Percentiles rank a stretch among this genome's conserved stretches.
Evolutionary conservation across 2,329 filamentous ascomycete species (phyloP).

Genomic region (Trichoderma breve): DNA sequence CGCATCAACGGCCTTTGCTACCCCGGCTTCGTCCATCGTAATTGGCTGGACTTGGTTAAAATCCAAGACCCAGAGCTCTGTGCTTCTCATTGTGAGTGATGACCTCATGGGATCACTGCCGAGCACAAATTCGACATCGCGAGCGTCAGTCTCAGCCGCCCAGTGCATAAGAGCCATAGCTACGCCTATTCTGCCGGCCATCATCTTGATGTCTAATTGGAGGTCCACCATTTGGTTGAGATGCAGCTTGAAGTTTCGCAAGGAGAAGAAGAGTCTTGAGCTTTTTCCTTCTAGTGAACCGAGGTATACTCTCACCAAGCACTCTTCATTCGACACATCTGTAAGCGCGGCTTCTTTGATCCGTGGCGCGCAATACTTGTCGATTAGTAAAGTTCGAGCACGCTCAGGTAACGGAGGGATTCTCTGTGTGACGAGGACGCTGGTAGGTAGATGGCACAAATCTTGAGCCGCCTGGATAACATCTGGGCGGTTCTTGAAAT

Average conservation of each 20-base stretch:
- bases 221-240: slow-evolving; percentile 32
- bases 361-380: slow-evolving; percentile 22
- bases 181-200: slow-evolving; percentile 28
- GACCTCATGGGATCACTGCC: slow-evolving; percentile 23
- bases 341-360: slow-evolving; percentile 9
- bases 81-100: neutral
- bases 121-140: slow-evolving; percentile 36
- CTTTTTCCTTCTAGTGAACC: slow-evolving; percentile 19
- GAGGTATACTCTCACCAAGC: slow-evolving; percentile 27
- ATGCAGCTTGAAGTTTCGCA: slow-evolving; percentile 35
- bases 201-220: slow-evolving; percentile 22
- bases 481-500: slow-evolving; percentile 12
- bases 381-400: slow-evolving; percentile 25
- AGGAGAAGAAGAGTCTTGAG: slow-evolving; percentile 26
- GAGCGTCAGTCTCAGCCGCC: slow-evolving; percentile 30
- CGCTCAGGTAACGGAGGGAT: slow-evolving; percentile 28
- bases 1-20: slow-evolving; percentile 25
- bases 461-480: slow-evolving; percentile 16
- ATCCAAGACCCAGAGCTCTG: slow-evolving; percentile 27
- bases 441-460: slow-evolving; percentile 23
- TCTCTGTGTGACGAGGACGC: slow-evolving; percentile 25
- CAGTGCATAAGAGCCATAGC: slow-evolving; percentile 36
- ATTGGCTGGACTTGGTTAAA: slow-evolving; percentile 32
- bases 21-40: slow-evolving; percentile 24
- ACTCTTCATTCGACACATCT: slow-evolving; percentile 26